Percentiles rank a stretch among this genome's conserved stretches.
Evolutionary conservation across 2,329 filamentous ascomycete genomes (phyloP).

Genomic region (Colletotrichum horii): DNA sequence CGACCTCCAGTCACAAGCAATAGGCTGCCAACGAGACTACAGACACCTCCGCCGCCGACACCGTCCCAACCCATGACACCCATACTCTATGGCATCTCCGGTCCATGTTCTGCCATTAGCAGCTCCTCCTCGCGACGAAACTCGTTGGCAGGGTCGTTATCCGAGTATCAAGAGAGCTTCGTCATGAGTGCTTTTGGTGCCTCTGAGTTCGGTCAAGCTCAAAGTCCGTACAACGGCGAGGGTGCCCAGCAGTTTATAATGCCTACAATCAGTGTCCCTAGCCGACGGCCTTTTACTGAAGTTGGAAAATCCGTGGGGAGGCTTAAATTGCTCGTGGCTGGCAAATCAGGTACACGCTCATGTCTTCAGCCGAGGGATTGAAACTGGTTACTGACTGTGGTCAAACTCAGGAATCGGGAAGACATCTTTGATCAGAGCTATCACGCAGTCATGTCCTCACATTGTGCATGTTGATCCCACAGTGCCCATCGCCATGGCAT

Average conservation of each 20-base stretch:
- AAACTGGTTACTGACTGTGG: constrained; percentile 10
- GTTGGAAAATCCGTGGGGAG: constrained; percentile 82
- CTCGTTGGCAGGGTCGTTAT: constrained; percentile 54
- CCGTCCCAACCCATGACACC: constrained; percentile 52
- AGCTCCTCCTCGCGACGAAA: constrained; percentile 57
- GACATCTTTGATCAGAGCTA: constrained; percentile 85
- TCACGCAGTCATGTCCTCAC: constrained; percentile 85
- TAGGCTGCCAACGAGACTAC: neutral
- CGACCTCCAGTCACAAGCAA: constrained; percentile 1
- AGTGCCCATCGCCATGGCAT: constrained; percentile 17
- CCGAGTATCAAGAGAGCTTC: constrained; percentile 39
- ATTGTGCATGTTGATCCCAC: constrained; percentile 90
- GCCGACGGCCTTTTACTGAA: constrained; percentile 87
- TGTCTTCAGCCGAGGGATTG: constrained; percentile 16
- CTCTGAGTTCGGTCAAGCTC: constrained; percentile 7
- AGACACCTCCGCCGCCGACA: constrained; percentile 22
- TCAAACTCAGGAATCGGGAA: constrained; percentile 74
- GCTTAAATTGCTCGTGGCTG: constrained; percentile 87
- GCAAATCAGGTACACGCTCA: constrained; percentile 66
- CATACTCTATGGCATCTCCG: constrained; percentile 44
- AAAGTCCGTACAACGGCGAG: constrained; percentile 43
- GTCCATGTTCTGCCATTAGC: constrained; percentile 48
- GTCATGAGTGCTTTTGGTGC: constrained; percentile 25
- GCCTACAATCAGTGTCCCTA: constrained; percentile 93
- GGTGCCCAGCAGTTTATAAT: constrained; percentile 86